These are phyloP conservation scores for Falciphora oryzae DNA, from an alignment of 2,329 filamentous ascomycete genomes.

Conservation along the genomic window DNA sequence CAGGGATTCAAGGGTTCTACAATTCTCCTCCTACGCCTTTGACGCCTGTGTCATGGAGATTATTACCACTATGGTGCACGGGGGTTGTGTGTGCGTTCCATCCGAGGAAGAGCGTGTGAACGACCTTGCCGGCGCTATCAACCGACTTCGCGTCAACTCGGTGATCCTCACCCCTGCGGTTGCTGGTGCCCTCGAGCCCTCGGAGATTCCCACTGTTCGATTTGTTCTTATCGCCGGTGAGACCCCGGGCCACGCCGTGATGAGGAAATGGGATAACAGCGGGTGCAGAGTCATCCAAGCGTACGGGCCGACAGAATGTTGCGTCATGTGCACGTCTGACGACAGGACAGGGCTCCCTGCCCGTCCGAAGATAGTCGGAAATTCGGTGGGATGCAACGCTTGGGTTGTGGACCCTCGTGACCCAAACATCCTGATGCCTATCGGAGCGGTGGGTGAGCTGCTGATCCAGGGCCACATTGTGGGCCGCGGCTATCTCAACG, in stretches of 20 bases:
- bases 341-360: slow-evolving; percentile 10
- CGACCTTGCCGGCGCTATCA: slow-evolving; percentile 24
- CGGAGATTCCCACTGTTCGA: not conserved
- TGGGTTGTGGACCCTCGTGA: slow-evolving; percentile 18
- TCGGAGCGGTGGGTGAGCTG: slow-evolving; percentile 21
- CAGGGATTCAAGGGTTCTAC: slow-evolving; percentile 4
- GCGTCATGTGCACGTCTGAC: slow-evolving; percentile 12
- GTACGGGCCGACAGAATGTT: slow-evolving; percentile 17
- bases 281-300: slow-evolving; percentile 13
- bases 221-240: not conserved
- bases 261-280: not conserved
- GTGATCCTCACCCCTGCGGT: slow-evolving; percentile 14
- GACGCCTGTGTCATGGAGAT: slow-evolving; percentile 26
- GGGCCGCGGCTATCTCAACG: slow-evolving; percentile 19
- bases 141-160: slow-evolving; percentile 14
- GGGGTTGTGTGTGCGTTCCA: slow-evolving; percentile 27
- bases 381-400: not conserved
- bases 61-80: slow-evolving; percentile 29
- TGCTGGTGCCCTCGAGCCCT: not conserved
- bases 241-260: not conserved
- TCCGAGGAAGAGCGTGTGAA: slow-evolving; percentile 32
- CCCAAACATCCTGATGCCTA: slow-evolving; percentile 15
- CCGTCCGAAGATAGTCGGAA: slow-evolving; percentile 6
- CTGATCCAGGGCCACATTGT: slow-evolving; percentile 17
- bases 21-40: slow-evolving; percentile 4